Evolutionary conservation across 345 rosid genomes (phyloP).

Genomic region (Dipteronia dyeriana): DNA sequence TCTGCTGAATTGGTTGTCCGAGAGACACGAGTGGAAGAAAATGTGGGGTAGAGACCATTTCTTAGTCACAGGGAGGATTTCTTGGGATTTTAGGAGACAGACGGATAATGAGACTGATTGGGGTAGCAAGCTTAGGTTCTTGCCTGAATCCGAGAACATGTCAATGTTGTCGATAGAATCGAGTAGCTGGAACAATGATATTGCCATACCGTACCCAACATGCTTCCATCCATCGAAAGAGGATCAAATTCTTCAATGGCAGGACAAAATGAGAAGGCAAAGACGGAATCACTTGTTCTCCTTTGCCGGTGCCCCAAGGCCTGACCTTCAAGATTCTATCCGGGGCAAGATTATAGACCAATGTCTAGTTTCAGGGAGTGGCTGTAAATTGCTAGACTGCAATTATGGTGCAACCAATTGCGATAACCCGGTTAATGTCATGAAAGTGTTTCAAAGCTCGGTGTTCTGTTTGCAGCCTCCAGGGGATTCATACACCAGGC

Average conservation of each 20-base stretch:
- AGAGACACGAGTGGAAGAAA: constrained; percentile 51
- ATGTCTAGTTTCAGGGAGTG: constrained; percentile 42
- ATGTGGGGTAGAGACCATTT: constrained; percentile 71
- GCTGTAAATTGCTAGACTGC: constrained; percentile 61
- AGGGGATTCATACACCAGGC: constrained; percentile 68
- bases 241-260: constrained; percentile 52
- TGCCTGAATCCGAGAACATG: constrained; percentile 60
- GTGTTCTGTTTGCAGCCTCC: constrained; percentile 69
- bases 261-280: constrained; percentile 41
- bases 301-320: constrained; percentile 65
- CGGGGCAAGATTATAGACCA: constrained; percentile 65
- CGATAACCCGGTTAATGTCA: constrained; percentile 58
- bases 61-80: constrained; percentile 63
- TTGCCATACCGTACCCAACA: constrained; percentile 63
- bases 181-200: constrained; percentile 67
- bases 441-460: constrained; percentile 53
- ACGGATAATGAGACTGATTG: constrained; percentile 56
- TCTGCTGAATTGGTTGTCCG: constrained; percentile 47
- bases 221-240: constrained; percentile 59
- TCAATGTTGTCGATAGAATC: constrained; percentile 65
- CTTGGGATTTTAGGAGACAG: constrained; percentile 77
- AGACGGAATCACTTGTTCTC: constrained; percentile 51
- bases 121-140: constrained; percentile 73
- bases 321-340: constrained; percentile 50
- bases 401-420: constrained; percentile 51